Conservation (phyloP, 768 basidiomycete genomes). For the Asterophora lycoperdoides region DNA sequence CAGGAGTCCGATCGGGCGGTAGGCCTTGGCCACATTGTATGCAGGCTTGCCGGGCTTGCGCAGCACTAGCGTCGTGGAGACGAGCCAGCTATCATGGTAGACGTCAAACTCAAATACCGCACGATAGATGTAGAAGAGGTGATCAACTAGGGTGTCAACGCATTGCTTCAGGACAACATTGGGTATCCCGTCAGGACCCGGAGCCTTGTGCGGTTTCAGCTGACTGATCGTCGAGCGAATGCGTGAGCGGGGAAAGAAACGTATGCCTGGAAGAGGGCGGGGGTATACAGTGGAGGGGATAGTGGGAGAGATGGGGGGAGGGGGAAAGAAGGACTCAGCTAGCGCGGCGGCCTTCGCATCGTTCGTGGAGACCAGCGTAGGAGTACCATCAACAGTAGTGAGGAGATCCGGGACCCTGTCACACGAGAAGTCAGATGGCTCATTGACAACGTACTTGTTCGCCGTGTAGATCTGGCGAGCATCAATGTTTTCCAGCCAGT, state of each 20-base stretch:
- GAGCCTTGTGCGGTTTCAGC: slow-evolving; percentile 25
- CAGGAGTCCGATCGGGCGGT: too few species aligned
- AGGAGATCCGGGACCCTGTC: slow-evolving; percentile 6
- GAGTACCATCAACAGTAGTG: neutral
- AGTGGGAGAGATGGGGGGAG: slow-evolving; percentile 5
- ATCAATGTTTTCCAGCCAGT: slow-evolving; percentile 3
- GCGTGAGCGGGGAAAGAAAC: neutral
- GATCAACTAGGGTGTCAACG: slow-evolving; percentile 9
- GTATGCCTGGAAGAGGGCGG: neutral
- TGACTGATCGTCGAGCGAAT: slow-evolving; percentile 9
- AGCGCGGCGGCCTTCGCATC: neutral
- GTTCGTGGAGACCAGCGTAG: neutral
- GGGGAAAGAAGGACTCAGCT: slow-evolving; percentile 16
- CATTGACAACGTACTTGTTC: too few species aligned
- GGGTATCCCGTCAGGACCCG: slow-evolving; percentile 20
- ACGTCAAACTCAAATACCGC: slow-evolving; percentile 28
- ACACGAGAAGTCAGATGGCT: too few species aligned
- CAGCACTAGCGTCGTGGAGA: slow-evolving; percentile 24
- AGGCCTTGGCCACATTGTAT: too few species aligned
- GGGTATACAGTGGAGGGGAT: slow-evolving; percentile 10
- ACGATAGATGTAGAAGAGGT: slow-evolving; percentile 18
- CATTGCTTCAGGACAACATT: too few species aligned
- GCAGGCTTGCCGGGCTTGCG: slow-evolving; percentile 34
- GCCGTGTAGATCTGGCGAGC: too few species aligned
- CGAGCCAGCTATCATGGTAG: slow-evolving; percentile 26